Evolutionary conservation across 768 basidiomycete species (phyloP).

Genomic region (Tylopilus balloui): DNA sequence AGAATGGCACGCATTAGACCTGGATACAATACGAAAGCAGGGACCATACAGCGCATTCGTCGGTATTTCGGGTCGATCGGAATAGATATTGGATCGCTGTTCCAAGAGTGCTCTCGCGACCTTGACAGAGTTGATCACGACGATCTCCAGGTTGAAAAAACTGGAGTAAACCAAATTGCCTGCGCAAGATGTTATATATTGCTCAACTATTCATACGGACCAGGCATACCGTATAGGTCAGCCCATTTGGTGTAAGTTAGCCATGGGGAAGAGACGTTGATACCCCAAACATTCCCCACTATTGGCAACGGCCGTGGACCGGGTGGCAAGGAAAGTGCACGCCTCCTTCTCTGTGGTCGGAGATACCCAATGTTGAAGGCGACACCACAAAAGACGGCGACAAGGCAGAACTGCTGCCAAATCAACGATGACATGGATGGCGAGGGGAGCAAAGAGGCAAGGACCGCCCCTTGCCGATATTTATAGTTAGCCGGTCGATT

Average conservation of each 20-base stretch:
- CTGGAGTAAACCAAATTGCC: constrained; percentile 27
- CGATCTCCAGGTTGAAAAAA: constrained; percentile 20
- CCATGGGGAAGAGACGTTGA: constrained; percentile 20
- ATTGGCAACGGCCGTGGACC: constrained; percentile 20
- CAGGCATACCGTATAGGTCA: constrained; percentile 11
- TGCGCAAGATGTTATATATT: constrained; percentile 1
- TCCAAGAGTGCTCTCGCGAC: constrained; percentile 26
- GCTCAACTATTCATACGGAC: too few relatives aligned
- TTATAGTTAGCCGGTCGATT: constrained; percentile 1
- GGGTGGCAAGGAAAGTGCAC: constrained; percentile 13
- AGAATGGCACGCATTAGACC: not conserved
- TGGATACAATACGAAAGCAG: not conserved
- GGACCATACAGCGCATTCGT: constrained; percentile 15
- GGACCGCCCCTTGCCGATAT: not conserved
- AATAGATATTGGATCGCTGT: constrained; percentile 27
- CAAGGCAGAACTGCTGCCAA: constrained; percentile 14
- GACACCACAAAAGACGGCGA: constrained; percentile 9
- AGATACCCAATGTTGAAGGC: constrained; percentile 1
- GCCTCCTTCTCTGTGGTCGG: constrained; percentile 3
- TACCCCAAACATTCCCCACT: constrained; percentile 18
- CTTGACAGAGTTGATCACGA: constrained; percentile 28
- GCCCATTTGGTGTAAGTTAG: constrained; percentile 20
- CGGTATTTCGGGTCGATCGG: constrained; percentile 29
- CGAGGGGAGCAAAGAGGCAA: not conserved
- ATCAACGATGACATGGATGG: not conserved